Percentiles rank a stretch among this genome's conserved stretches.
phyloP scores from a whole-genome alignment of 768 basidiomycete species.

The Mycena sanguinolenta region DNA sequence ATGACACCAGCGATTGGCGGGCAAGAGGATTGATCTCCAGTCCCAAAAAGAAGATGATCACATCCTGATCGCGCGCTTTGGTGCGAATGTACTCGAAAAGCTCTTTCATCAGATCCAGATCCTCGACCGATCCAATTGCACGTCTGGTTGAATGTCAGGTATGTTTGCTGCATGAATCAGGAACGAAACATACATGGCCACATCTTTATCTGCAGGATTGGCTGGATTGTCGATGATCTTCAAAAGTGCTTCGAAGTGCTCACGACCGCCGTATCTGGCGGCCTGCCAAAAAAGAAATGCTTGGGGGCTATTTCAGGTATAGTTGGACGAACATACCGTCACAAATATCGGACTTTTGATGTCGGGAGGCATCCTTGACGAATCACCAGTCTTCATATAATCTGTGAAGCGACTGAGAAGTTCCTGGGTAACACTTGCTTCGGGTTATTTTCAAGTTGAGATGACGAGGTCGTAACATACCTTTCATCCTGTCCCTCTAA shows the following conservation, averaged over 20 bases:
- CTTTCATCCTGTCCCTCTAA: conserved; percentile 42
- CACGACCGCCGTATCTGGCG: conserved; percentile 77
- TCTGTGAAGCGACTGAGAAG: conserved; percentile 69
- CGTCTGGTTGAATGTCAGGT: conserved; percentile 51
- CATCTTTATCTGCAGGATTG: conserved; percentile 71
- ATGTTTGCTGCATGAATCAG: neutral
- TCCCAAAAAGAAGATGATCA: conserved; percentile 57
- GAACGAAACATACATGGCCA: conserved; percentile 62
- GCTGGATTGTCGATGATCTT: conserved; percentile 76
- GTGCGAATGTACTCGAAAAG: conserved; percentile 70
- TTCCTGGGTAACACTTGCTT: neutral
- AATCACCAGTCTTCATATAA: conserved; percentile 79
- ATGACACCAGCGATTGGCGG: conserved; percentile 55
- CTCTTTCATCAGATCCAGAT: conserved; percentile 67
- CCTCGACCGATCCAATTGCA: conserved; percentile 72
- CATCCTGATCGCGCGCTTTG: conserved; percentile 54
- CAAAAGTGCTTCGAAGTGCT: conserved; percentile 81
- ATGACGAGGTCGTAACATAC: neutral
- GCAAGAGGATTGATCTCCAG: conserved; percentile 58
- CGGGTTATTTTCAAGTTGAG: neutral
- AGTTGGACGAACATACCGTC: conserved; percentile 53
- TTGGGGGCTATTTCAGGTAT: neutral
- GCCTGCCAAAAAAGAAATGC: conserved; percentile 55
- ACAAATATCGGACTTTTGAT: conserved; percentile 68
- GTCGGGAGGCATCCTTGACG: conserved; percentile 83